Base-by-base conservation (phyloP, 2,329 filamentous ascomycete genomes). In the Penicillium sp. region DNA sequence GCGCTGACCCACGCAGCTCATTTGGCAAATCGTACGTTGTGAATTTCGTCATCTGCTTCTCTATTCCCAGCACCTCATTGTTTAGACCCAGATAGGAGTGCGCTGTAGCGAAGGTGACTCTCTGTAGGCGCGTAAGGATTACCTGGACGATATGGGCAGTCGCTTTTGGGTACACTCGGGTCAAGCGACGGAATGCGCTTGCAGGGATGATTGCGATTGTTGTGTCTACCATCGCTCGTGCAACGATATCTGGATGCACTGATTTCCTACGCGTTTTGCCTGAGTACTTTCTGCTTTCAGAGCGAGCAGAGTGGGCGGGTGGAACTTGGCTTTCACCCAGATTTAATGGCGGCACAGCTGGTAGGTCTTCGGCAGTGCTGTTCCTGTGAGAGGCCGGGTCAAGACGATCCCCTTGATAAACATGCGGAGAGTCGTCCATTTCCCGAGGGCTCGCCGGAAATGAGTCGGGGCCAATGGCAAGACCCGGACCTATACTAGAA, bases 171-270 rank as follows among this genome's bases (percentile, higher is more conserved):
- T 97, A 98, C 22, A 96, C 84, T 63, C 88, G 83, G 44, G 95
- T 98, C 45, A 98, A 75, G 9, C 94, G 83, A 46, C 89, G 83
- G 61, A 98, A 98, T 3, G 93, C 94, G 64, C 89, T 95, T 0
- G 93, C 93, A 1, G 94, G 94, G 50, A 98, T 98, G 56, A 98
- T 94, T 6, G 93, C 93, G 69, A 98, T 96, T 0, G 94, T 98
- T 0, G 93, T 98, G 65, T 98, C 94, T 22, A 94, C 86, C 15
- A 89, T 94, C 6, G 93, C 93, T 56, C 93, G 81, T n/a, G 91
- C 93, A 56, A 98, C 88, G 54, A 98, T 93, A 63, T 98, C 93
- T 10, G 93, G 93, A 69, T 98, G 93, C 0, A 87, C 89, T 12
- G 93, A 97, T 56, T 84, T 85, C 17, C 56, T 60, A 19, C n/a